Percentiles rank a stretch among this genome's conserved stretches.
Evolutionary conservation across 345 rosid species (phyloP).

Genomic region (Arabidopsis suecica): DNA sequence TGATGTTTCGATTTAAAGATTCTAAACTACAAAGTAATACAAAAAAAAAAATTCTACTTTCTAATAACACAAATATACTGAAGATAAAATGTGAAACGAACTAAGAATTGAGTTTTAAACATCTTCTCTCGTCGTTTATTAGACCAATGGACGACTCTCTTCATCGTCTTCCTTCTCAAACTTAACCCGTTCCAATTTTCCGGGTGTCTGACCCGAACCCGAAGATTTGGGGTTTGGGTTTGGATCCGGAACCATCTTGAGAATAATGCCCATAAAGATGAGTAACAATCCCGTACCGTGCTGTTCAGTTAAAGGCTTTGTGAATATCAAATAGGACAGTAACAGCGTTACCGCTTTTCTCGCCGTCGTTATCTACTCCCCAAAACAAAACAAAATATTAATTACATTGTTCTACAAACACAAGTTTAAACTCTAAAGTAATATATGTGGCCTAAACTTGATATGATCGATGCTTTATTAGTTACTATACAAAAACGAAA

Average conservation of each 20-base stretch:
- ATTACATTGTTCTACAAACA: background rate
- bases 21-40: background rate
- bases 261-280: conserved; percentile 72
- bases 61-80: conserved; percentile 1
- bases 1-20: background rate
- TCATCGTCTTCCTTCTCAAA: conserved; percentile 47
- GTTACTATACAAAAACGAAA: background rate
- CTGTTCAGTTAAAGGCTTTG: conserved; percentile 89
- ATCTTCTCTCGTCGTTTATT: conserved; percentile 16
- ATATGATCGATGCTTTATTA: background rate
- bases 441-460: background rate
- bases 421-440: background rate
- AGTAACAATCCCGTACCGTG: conserved; percentile 82
- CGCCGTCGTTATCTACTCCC: conserved; percentile 78
- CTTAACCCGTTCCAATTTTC: conserved; percentile 31
- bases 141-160: conserved; percentile 64
- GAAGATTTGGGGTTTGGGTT: conserved; percentile 41
- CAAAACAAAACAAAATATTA: background rate
- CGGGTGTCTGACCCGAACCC: conserved; percentile 22
- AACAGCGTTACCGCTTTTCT: conserved; percentile 78
- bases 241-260: conserved; percentile 80
- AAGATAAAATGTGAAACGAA: background rate
- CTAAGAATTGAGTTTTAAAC: conserved; percentile 12
- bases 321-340: conserved; percentile 79
- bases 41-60: background rate